Percentiles rank a stretch among this genome's conserved stretches.
phyloP scores from a whole-genome alignment of 2,329 filamentous ascomycete species.

The Colletotrichum lini region DNA sequence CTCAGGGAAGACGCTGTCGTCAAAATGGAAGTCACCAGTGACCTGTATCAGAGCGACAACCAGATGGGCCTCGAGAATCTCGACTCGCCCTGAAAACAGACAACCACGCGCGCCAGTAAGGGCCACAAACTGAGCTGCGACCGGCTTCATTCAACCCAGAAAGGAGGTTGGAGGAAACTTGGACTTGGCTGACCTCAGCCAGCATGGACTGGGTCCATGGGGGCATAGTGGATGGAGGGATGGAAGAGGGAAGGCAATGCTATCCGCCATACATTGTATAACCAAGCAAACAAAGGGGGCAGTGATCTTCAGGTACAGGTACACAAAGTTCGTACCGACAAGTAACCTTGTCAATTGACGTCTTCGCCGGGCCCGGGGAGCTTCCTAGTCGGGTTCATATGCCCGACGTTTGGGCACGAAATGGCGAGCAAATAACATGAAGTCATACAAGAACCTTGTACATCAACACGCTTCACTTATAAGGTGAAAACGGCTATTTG shows the following conservation, averaged over 20 bases:
- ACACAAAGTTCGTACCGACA: conserved; percentile 2
- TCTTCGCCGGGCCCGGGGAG: not conserved
- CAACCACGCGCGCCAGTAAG: not conserved
- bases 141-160: not conserved
- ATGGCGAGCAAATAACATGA: not conserved
- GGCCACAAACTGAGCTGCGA: not conserved
- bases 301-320: conserved; percentile 35
- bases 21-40: no score
- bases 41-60: not conserved
- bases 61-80: not conserved
- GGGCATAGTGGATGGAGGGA: not conserved
- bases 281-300: conserved; percentile 1
- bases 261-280: not conserved
- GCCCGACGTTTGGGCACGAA: not conserved
- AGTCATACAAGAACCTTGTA: not conserved
- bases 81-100: not conserved
- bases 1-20: not conserved
- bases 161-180: not conserved
- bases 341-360: not conserved
- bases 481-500: not conserved
- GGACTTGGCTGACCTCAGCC: not conserved
- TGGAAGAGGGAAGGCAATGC: not conserved
- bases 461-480: no score
- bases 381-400: not conserved
- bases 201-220: not conserved